Evolutionary conservation across 164 flowering plant genomes (phyloP), one percentile per base, ranked within the genome.

Genomic region (Magnolia changhungtana): DNA sequence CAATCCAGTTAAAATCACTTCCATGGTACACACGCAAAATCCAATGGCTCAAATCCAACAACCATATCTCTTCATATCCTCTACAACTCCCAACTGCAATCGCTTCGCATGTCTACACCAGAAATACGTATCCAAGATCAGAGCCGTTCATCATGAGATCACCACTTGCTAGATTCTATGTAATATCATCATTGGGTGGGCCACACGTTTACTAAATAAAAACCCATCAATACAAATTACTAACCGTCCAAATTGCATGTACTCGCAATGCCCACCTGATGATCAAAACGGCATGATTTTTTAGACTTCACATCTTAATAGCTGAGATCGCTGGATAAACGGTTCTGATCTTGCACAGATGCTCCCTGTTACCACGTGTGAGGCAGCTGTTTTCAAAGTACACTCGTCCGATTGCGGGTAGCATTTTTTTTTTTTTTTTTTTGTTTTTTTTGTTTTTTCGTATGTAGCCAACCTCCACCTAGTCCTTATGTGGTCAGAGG

Each of bases 1-100:
- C 79, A 73, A 45, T 55, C 8, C 13, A 31, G 11, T 52, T 51
- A 20, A 73, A 73, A 70, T 20, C 23, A 59, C 51, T 27, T 73
- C 66, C 78, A 77, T 29, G 37, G 18, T n/a, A 9, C 20, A 29
- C 63, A 49, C 71, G 49, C 76, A 29, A 31, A n/a, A 68, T 68
- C 45, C 31, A 37, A 68, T 24, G 71, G 50, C 37, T 68, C n/a
- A 68, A 68, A 68, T 24, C 71, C 71, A 68, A 51, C 71, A 68
- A 31, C 50, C 71, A 68, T 24, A 29, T 27, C n/a, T 16, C 50
- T 31, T 19, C 14, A 7, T 68, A 16, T 55, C 61, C 18, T 11
- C 61, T 11, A 55, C 16, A 55, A 55, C 4, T 7, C 13, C 18
- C 16, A 55, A 55, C 13, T 55, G 16, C 61, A 13, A 10, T 55